A percentile compares a stretch with the other conserved stretches of the same genome.
Evolutionary conservation across 192 early-diverging fungal species (phyloP).

Genomic region (Backusella tuberculispora): DNA sequence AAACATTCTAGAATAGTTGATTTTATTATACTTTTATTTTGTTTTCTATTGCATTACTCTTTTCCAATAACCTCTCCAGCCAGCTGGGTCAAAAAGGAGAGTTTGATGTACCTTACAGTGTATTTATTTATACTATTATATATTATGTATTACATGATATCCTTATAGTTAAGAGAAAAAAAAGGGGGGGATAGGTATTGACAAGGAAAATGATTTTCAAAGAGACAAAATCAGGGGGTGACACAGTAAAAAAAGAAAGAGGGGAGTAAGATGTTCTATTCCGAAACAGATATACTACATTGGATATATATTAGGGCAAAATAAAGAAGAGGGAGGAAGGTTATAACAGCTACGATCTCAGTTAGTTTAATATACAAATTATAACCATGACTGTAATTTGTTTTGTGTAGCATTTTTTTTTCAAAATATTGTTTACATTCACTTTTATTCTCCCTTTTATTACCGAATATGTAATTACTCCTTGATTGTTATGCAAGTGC

Average conservation of each 20-base stretch:
- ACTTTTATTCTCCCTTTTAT: background rate
- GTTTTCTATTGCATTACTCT: background rate
- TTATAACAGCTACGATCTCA: background rate
- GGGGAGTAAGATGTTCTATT: background rate
- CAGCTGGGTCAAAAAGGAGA: background rate
- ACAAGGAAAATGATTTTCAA: constrained; percentile 11
- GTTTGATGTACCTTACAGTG: too few relatives aligned
- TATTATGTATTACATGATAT: too few relatives aligned
- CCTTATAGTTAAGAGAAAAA: background rate
- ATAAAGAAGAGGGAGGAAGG: background rate
- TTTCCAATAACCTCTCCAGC: background rate
- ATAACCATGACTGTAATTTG: constrained; percentile 13
- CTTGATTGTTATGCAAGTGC: constrained; percentile 6
- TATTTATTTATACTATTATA: background rate
- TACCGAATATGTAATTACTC: constrained; percentile 1
- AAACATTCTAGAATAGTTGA: constrained; percentile 12
- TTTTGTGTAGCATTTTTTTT: background rate
- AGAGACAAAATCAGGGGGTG: background rate
- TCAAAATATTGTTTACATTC: background rate
- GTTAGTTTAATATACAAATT: constrained; percentile 15
- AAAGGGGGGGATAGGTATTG: background rate
- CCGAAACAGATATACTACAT: constrained; percentile 2
- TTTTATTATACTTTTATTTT: background rate
- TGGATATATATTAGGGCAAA: background rate
- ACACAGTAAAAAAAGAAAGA: background rate